Conservation (phyloP, 2,329 filamentous ascomycete species). For the Pyrenochaeta sp. region DNA sequence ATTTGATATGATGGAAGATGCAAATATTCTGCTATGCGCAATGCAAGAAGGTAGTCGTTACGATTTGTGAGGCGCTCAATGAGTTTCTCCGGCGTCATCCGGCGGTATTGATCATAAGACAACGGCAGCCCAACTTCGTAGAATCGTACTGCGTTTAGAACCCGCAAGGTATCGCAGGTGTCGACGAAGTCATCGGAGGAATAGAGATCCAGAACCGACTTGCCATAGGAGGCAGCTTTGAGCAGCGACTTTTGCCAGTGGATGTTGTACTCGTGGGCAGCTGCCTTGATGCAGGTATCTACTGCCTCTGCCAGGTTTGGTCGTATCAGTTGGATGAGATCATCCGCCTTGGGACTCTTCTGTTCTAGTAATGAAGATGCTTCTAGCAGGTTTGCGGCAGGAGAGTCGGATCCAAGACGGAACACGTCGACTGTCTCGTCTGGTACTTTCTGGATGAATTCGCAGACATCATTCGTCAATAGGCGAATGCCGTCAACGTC, state of each 20-base stretch:
- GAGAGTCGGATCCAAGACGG: constrained; percentile 83
- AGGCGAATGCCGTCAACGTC: constrained; percentile 90
- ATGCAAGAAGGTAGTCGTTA: constrained; percentile 87
- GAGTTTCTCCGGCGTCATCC: constrained; percentile 87
- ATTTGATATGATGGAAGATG: constrained; percentile 86
- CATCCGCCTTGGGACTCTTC: constrained; percentile 95
- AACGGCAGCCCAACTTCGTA: constrained; percentile 90
- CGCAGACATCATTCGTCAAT: constrained; percentile 92
- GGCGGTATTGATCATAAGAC: constrained; percentile 92
- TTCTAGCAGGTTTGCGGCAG: constrained; percentile 91
- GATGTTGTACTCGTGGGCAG: constrained; percentile 87
- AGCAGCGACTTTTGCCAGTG: constrained; percentile 95
- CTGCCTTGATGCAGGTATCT: constrained; percentile 90
- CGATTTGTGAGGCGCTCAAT: constrained; percentile 85
- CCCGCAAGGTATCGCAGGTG: constrained; percentile 92
- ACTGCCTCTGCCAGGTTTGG: constrained; percentile 89
- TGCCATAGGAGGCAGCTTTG: constrained; percentile 97
- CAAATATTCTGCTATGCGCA: constrained; percentile 87
- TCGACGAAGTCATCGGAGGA: constrained; percentile 99
- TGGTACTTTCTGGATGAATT: constrained; percentile 95
- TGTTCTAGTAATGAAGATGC: constrained; percentile 89
- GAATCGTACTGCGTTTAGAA: constrained; percentile 89
- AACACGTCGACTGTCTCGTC: constrained; percentile 89
- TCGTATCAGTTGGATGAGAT: constrained; percentile 94
- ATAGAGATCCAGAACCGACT: constrained; percentile 95